Evolutionary conservation across 129 eudicot genomes (phyloP).

Genomic region (Pseudognaphalium luteoalbum): DNA sequence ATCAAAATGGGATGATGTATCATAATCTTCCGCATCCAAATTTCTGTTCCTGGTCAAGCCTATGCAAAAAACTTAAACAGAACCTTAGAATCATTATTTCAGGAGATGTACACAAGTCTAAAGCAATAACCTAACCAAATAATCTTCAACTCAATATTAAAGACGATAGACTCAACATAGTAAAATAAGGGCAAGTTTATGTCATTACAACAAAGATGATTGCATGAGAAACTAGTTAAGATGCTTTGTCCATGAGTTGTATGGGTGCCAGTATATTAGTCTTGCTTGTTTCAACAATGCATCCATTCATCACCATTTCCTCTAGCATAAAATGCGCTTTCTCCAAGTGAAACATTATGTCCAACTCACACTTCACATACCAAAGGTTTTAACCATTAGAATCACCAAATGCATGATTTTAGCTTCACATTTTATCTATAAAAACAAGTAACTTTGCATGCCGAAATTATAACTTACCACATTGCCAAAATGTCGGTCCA

Average conservation of each 20-base stretch:
- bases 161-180: neutral
- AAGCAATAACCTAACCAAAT: neutral
- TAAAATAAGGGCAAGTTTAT: neutral
- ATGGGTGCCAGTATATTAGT: conserved; percentile 74
- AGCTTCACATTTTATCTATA: neutral
- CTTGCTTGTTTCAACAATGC: conserved; percentile 89
- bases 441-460: neutral
- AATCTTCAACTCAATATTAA: neutral
- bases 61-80: neutral
- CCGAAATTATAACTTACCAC: conserved; percentile 49
- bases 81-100: conserved; percentile 3
- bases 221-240: conserved; percentile 28
- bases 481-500: conserved; percentile 97
- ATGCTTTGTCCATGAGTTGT: conserved; percentile 88
- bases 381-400: neutral
- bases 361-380: conserved; percentile 74
- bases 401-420: neutral
- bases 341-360: conserved; percentile 93
- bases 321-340: conserved; percentile 96
- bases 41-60: neutral
- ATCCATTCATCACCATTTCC: conserved; percentile 97
- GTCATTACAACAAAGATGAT: conserved; percentile 22
- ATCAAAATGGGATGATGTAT: neutral
- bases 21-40: neutral
- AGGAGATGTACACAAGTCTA: neutral